Evolutionary conservation across 352 stramenopile genomes (phyloP), one percentile per base, ranked within the genome.

Genomic region (Globisporangium nagaii): DNA sequence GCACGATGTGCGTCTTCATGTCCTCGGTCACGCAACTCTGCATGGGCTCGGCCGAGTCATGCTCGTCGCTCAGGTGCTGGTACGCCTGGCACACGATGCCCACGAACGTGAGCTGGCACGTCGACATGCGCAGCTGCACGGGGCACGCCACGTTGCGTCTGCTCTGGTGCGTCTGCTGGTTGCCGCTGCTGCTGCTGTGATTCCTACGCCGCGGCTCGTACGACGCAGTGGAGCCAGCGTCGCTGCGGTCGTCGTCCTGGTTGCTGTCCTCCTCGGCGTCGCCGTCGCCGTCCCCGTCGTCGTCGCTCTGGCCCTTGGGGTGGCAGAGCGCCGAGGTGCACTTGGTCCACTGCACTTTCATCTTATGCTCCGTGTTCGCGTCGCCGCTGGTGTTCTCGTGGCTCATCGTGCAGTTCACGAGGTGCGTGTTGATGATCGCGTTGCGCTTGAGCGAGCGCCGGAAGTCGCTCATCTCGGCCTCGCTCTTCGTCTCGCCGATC

Each of bases 321-420:
- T 90, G 79, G 53, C 79, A 90, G 61, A 90, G 58, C 24, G 75
- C 77, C 49, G 79, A 90, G 30, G 79, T 90, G 63, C 79, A 90
- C 63, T 86, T 88, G 54, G 79, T 88, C 79, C 79, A 90, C 56
- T 90, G 79, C 24, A 90, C 79, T 41, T 90, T 90, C 79, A 90
- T 90, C 68, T 90, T 90, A 67, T 90, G 79, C 43, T 90, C 79
- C 9, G 62, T 56, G 52, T 73, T 73, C n/a, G n/a, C n/a, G 6
- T 57, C 64, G 40, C 56, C 57, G 13, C 73, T 59, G 25, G 71
- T 52, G 55, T 76, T 73, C 12, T 86, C 76, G 65, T 90, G 79
- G 57, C 79, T 82, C 76, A 90, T 88, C 40, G 79, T 90, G 67
- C 79, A 90, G 62, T 88, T 90, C 28, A 90, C 79, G 13, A 88